phyloP scores from a whole-genome alignment of 768 basidiomycete genomes.

The Rickenella mellea region DNA sequence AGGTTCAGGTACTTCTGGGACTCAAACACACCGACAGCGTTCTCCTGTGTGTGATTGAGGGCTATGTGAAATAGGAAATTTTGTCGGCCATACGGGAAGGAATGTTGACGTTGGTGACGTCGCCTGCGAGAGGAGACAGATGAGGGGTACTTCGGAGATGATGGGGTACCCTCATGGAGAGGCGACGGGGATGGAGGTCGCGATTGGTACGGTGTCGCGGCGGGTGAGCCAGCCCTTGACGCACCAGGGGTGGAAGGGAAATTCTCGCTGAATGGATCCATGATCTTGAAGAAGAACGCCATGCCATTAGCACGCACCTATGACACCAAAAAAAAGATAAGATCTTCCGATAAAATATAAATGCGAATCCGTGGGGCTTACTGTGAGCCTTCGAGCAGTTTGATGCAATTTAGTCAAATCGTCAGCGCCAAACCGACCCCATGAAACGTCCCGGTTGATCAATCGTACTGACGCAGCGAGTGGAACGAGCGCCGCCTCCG shows the following conservation, averaged over 20 bases:
- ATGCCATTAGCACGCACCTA: slow-evolving; percentile 48
- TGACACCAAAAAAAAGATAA: background rate
- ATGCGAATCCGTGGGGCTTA: background rate
- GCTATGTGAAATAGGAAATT: background rate
- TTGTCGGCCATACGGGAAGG: background rate
- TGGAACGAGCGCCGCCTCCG: slow-evolving; percentile 42
- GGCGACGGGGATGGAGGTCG: background rate
- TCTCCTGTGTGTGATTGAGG: slow-evolving; percentile 24
- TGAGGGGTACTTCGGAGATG: background rate
- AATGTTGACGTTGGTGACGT: slow-evolving; percentile 1
- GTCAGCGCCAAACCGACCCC: slow-evolving; percentile 45
- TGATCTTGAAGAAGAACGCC: slow-evolving; percentile 49
- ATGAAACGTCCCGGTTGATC: slow-evolving; percentile 52
- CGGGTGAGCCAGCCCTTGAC: background rate
- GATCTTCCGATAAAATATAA: background rate
- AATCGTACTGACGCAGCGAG: slow-evolving; percentile 44
- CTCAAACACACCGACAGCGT: slow-evolving; percentile 66
- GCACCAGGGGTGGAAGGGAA: slow-evolving; percentile 21
- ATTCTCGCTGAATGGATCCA: slow-evolving; percentile 50
- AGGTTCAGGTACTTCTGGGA: slow-evolving; percentile 61
- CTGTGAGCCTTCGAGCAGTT: slow-evolving; percentile 39
- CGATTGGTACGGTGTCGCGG: background rate
- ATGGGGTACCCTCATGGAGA: background rate
- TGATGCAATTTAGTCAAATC: slow-evolving; percentile 46
- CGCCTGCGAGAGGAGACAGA: background rate